Base-by-base conservation (phyloP, 345 rosid genomes). In the Populus euphratica region DNA sequence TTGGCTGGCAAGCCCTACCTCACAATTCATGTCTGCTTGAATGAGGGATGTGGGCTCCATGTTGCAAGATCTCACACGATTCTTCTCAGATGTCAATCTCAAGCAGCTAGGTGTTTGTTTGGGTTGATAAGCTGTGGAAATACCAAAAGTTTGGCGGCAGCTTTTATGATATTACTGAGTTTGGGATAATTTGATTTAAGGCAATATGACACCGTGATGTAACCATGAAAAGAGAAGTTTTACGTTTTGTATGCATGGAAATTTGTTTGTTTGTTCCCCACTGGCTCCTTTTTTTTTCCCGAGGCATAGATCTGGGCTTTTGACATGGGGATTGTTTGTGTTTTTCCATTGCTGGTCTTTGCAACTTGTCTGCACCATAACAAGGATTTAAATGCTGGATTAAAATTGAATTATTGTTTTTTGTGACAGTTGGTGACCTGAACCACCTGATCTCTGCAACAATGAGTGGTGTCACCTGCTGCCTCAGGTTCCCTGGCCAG, bases 371-470 rank as follows among this genome's bases (percentile, higher is more conserved):
- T 50, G 56, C 54, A n/a, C 29, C 27, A 70, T 49, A 38, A 23
- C 12, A n/a, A 25, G 3, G 35, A 29, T 11, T 9, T 9, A 16
- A 9, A 59, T 50, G 12, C 20, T 49, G 54, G 8, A 49, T 49
- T 49, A 49, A 50, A 2, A 36, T 27, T 54, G 41, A 7, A 0
- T 16, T 69, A 38, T 54, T 68, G 36, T 35, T 54, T 7, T 10
- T 56, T 68, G 39, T 38, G 44, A 39, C 68, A 76, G 79, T 76
- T 69, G 79, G 79, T 0, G 79, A 77, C 61, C 79, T 77, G 61
- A 77, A 77, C 62, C 79, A 77, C n/a, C 41, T 77, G 74, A 77
- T 77, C 23, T 77, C 79, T 77, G 79, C 79, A 59, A 77, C 79
- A 9, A 77, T 77, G 79, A 77, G 79, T 6, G 79, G 79, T 0